A percentile compares a stretch with the other conserved stretches of the same genome.
Evolutionary conservation across 768 basidiomycete species (phyloP).

Genomic region (Lactarius psammicola): DNA sequence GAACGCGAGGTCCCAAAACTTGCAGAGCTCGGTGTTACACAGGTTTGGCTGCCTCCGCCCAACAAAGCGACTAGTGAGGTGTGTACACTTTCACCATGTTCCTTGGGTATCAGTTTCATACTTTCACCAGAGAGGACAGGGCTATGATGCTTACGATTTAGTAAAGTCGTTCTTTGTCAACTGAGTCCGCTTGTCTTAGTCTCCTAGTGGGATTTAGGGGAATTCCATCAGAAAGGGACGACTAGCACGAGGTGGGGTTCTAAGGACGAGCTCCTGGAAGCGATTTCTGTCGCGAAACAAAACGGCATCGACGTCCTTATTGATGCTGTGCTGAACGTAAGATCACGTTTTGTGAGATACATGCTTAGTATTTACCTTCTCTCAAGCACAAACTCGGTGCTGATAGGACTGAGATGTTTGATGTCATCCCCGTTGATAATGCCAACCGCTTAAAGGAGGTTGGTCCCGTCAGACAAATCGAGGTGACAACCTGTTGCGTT

Average conservation of each 20-base stretch:
- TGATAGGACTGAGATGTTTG: conserved; percentile 68
- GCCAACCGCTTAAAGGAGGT: conserved; percentile 61
- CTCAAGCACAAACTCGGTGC: conserved; percentile 80
- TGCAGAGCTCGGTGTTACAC: conserved; percentile 68
- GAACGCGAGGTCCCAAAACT: conserved; percentile 62
- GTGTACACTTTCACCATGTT: conserved; percentile 3
- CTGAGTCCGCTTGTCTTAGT: neutral
- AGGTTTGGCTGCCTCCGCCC: conserved; percentile 81
- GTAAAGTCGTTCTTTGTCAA: conserved; percentile 41
- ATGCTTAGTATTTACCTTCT: conserved; percentile 6
- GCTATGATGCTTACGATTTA: conserved; percentile 86
- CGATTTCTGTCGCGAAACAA: conserved; percentile 63
- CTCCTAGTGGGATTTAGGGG: conserved; percentile 80
- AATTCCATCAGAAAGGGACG: conserved; percentile 75
- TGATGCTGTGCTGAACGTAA: conserved; percentile 88
- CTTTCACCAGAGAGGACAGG: conserved; percentile 56
- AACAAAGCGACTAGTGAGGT: conserved; percentile 73
- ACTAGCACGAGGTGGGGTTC: conserved; percentile 84
- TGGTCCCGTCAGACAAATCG: conserved; percentile 61
- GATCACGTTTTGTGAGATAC: conserved; percentile 3
- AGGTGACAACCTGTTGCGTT: conserved; percentile 41
- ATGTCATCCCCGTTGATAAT: conserved; percentile 67
- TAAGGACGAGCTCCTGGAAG: conserved; percentile 70
- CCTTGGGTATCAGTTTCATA: neutral
- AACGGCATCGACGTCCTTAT: conserved; percentile 74